A percentile compares a stretch with the other conserved stretches of the same genome.
These are phyloP conservation scores for Hysterangium stoloniferum DNA, from an alignment of 768 basidiomycete genomes.

Conservation along the genomic window DNA sequence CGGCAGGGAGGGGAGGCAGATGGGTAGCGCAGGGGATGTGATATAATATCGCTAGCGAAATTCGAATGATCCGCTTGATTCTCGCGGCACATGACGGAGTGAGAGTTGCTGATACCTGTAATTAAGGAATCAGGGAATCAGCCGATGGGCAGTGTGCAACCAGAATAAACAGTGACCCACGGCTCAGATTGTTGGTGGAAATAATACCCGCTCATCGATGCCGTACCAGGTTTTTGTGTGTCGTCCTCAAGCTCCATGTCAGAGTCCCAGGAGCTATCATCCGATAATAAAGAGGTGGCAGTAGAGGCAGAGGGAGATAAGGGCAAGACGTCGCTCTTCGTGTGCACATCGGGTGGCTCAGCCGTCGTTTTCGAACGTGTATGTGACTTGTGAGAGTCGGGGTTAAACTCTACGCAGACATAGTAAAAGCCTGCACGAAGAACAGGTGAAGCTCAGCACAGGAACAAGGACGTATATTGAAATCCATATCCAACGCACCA, in stretches of 20 bases:
- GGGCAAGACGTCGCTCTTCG: slow-evolving; percentile 8
- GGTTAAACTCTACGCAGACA: slow-evolving; percentile 88
- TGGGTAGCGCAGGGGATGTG: no score
- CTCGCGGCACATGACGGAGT: slow-evolving; percentile 68
- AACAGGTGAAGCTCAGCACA: slow-evolving; percentile 9
- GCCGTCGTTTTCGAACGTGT: slow-evolving; percentile 27
- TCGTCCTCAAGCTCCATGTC: slow-evolving; percentile 4
- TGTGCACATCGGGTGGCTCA: slow-evolving; percentile 27
- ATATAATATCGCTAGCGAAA: slow-evolving; percentile 65
- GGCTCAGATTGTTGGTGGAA: slow-evolving; percentile 91
- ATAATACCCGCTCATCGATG: slow-evolving; percentile 86
- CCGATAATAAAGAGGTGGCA: neutral
- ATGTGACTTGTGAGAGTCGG: slow-evolving; percentile 28
- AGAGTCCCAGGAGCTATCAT: slow-evolving; percentile 10
- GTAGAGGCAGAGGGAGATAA: slow-evolving; percentile 8
- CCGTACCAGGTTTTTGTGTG: slow-evolving; percentile 28
- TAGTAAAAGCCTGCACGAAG: slow-evolving; percentile 75
- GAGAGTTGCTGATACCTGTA: slow-evolving; percentile 83
- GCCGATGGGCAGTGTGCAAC: slow-evolving; percentile 9
- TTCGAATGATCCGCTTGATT: slow-evolving; percentile 73
- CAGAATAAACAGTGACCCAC: slow-evolving; percentile 39
- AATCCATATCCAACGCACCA: slow-evolving; percentile 42
- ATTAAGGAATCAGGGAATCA: slow-evolving; percentile 5
- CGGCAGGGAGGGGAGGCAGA: no score
- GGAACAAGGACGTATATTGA: neutral